Evolutionary conservation across 2,329 filamentous ascomycete species (phyloP).

Genomic region (Claviceps fusiformis): DNA sequence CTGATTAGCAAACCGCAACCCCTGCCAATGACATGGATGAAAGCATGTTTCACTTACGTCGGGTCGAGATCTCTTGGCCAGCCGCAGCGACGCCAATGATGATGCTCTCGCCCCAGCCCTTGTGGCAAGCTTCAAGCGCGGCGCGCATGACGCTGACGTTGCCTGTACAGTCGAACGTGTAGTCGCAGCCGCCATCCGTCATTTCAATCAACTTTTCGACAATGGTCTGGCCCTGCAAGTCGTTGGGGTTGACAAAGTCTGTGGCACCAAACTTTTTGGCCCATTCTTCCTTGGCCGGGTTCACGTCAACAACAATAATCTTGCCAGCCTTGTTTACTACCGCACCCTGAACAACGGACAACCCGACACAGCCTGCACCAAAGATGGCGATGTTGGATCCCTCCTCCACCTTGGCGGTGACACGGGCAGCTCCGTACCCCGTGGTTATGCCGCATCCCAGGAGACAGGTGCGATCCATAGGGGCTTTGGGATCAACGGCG

Average conservation of each 20-base stretch:
- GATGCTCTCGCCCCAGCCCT: constrained; percentile 97
- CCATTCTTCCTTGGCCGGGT: constrained; percentile 86
- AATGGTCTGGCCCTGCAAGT: constrained; percentile 65
- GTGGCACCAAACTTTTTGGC: constrained; percentile 88
- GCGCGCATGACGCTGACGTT: constrained; percentile 94
- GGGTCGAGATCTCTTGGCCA: constrained; percentile 86
- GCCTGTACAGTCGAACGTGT: constrained; percentile 98
- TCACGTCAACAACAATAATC: constrained; percentile 66
- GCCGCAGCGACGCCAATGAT: constrained; percentile 95
- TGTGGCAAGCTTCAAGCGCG: constrained; percentile 94
- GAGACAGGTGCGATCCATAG: constrained; percentile 91
- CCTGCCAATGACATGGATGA: not conserved
- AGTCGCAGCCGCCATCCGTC: constrained; percentile 96
- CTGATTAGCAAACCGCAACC: not conserved
- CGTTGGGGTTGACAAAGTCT: constrained; percentile 87
- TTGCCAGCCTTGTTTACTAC: constrained; percentile 67
- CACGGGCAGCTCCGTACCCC: constrained; percentile 87
- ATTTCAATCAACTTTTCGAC: constrained; percentile 91
- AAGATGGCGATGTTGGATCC: constrained; percentile 86
- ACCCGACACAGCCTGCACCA: constrained; percentile 87
- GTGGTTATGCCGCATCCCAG: constrained; percentile 98
- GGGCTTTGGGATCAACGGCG: constrained; percentile 75
- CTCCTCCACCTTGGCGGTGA: constrained; percentile 84
- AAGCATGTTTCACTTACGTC: constrained; percentile 50
- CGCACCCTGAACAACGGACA: constrained; percentile 89